phyloP scores from a whole-genome alignment of 208 protist genomes.

The Crithidia acanthocephali region DNA sequence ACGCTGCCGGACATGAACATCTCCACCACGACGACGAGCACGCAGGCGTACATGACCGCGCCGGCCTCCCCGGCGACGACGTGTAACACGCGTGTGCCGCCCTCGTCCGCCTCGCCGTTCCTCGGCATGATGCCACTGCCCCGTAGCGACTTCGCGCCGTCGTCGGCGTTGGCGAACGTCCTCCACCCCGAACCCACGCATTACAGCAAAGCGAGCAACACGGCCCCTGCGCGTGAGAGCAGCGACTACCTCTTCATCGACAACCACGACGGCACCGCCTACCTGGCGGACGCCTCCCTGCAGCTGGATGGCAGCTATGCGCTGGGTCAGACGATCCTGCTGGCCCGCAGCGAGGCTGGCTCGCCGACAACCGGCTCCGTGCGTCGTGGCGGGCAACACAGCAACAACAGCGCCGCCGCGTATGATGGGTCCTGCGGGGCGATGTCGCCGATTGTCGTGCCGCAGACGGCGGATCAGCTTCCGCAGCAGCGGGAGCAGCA shows the following conservation, averaged over 20 bases:
- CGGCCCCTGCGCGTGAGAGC: neutral
- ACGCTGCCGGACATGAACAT: constrained; percentile 6
- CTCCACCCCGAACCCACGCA: neutral
- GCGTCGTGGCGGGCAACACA: neutral
- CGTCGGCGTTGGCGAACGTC: neutral
- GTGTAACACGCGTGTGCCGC: neutral
- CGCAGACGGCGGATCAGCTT: constrained; percentile 12
- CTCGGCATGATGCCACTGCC: neutral
- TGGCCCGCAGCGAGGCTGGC: constrained; percentile 35
- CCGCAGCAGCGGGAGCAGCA: constrained; percentile 13
- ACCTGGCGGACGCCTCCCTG: constrained; percentile 47
- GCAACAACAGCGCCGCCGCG: neutral
- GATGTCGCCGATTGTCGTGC: constrained; percentile 24
- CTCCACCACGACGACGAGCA: constrained; percentile 18
- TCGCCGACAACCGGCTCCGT: neutral
- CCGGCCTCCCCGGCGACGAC: constrained; percentile 7
- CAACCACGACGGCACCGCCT: constrained; percentile 66
- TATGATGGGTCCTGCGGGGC: neutral
- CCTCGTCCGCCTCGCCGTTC: constrained; percentile 1
- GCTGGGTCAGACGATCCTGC: constrained; percentile 56
- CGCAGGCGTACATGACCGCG: constrained; percentile 5
- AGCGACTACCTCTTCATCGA: constrained; percentile 61
- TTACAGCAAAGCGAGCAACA: neutral
- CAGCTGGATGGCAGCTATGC: constrained; percentile 50
- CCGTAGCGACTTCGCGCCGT: neutral